Evolutionary conservation across 768 basidiomycete genomes (phyloP).

Genomic region (Calocera viscosa): DNA sequence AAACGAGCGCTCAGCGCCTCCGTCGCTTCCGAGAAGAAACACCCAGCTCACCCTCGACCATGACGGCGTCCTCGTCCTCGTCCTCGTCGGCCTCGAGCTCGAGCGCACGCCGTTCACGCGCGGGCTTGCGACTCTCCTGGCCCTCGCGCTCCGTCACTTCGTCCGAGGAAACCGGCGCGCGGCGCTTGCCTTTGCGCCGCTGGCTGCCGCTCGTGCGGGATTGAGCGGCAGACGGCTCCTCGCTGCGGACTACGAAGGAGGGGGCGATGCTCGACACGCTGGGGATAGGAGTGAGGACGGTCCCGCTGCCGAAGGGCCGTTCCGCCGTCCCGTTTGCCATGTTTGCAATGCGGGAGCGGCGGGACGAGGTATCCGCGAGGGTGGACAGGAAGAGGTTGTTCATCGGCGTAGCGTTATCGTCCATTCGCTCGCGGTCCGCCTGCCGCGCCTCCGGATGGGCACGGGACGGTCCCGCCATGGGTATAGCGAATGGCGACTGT

Average conservation of each 20-base stretch:
- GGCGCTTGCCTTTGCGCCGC: slow-evolving; percentile 1
- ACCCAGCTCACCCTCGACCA: slow-evolving; percentile 2
- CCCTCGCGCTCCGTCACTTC: not conserved
- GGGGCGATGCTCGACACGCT: slow-evolving; percentile 5
- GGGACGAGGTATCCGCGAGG: slow-evolving; percentile 21
- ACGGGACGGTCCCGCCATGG: not conserved
- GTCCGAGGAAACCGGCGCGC: not conserved
- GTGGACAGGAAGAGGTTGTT: slow-evolving; percentile 30
- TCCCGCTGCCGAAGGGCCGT: not conserved
- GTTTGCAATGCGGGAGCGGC: not conserved
- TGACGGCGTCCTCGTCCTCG: slow-evolving; percentile 7
- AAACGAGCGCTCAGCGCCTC: no score
- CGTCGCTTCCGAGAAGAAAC: no score
- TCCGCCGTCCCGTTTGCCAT: not conserved
- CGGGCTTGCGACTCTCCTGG: not conserved
- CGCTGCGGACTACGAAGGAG: not conserved
- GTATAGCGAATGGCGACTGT: slow-evolving; percentile 12
- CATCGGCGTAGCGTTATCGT: slow-evolving; percentile 26
- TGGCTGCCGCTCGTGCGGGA: not conserved
- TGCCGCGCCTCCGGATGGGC: slow-evolving; percentile 11
- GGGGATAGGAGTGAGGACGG: not conserved
- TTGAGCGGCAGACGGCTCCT: not conserved
- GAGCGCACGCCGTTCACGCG: not conserved
- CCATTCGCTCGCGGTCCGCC: slow-evolving; percentile 13
- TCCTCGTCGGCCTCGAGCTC: not conserved